A percentile compares a stretch with the other conserved stretches of the same genome.
These are phyloP conservation scores for Phlegmacium glaucopus DNA, from an alignment of 768 basidiomycete species.

Conservation along the genomic window DNA sequence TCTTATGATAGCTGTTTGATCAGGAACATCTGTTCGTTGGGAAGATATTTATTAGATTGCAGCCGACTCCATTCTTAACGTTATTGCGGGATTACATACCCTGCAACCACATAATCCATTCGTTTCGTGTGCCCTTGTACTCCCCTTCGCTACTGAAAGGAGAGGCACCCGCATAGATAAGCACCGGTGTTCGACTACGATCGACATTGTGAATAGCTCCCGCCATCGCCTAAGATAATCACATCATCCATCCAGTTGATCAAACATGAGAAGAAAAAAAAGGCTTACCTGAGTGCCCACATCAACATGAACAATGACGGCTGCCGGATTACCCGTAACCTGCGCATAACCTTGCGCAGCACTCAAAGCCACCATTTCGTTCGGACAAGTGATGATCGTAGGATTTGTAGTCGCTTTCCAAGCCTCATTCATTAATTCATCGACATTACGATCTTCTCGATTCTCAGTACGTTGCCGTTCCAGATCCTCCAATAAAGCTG, in stretches of 20 bases:
- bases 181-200: slow-evolving; percentile 53
- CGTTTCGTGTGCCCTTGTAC: slow-evolving; percentile 61
- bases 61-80: background rate
- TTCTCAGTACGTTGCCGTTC: slow-evolving; percentile 49
- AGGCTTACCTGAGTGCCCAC: slow-evolving; percentile 58
- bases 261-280: background rate
- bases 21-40: slow-evolving; percentile 51
- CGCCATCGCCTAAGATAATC: slow-evolving; percentile 47
- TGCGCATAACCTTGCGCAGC: slow-evolving; percentile 72
- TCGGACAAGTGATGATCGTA: slow-evolving; percentile 65
- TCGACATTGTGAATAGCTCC: slow-evolving; percentile 75
- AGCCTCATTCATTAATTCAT: background rate
- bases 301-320: slow-evolving; percentile 73
- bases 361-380: slow-evolving; percentile 74
- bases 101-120: slow-evolving; percentile 74
- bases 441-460: too few relatives aligned
- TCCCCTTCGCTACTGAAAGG: slow-evolving; percentile 57
- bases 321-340: slow-evolving; percentile 62
- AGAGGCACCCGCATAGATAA: slow-evolving; percentile 72
- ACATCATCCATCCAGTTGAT: too few relatives aligned
- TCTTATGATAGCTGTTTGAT: slow-evolving; percentile 66
- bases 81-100: slow-evolving; percentile 40
- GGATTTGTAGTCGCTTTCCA: slow-evolving; percentile 30
- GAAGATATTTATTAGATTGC: background rate
- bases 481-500: slow-evolving; percentile 67